Base-by-base conservation (phyloP, 331 rosid species). In the Quercus phellos region DNA sequence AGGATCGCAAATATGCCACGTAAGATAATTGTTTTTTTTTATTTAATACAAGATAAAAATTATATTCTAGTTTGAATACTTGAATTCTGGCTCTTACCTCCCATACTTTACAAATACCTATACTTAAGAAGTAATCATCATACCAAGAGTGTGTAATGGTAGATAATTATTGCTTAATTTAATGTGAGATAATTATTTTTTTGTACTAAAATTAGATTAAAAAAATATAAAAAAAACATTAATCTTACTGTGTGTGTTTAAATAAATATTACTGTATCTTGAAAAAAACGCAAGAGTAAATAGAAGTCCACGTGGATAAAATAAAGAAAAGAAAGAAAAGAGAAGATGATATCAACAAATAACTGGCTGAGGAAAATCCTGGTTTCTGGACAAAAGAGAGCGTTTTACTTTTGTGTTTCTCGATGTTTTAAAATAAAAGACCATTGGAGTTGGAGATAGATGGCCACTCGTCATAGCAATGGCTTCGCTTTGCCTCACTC, bases 401-500 rank as follows among this genome's bases (percentile, higher is more conserved):
- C 32, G 59, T 21, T 11, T 46, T 66, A 54, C 67, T 16, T 3
- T 54, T 67, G 55, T 50, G 14, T 58, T 66, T 11, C 66, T 46
- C 64, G 3, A 19, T n/a, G 53, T 54, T 38, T 63, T 17, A 22
- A 5, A 75, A 21, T 71, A 76, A 72, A 76, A 68, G 74, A 32
- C 11, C 56, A 29, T 60, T 38, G n/a, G 22, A 59, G 46, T 38
- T 30, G 16, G 8, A 61, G 51, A 58, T 3, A 46, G 46, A 56
- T 77, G 82, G 66, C 78, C 70, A 66, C 13, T 66, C 4, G 51
- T 24, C 12, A 17, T 21, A 43, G 4, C 76, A 68, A 94, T 94
- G 98, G 93, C 95, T 64, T 89, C 97, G 24, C 80, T 90, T 16
- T 92, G 90, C 72, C 75, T 94, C 51, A 88, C 87, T 78, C 87